Conservation (phyloP, 441 rosid species). For the Erodium moschatum region DNA sequence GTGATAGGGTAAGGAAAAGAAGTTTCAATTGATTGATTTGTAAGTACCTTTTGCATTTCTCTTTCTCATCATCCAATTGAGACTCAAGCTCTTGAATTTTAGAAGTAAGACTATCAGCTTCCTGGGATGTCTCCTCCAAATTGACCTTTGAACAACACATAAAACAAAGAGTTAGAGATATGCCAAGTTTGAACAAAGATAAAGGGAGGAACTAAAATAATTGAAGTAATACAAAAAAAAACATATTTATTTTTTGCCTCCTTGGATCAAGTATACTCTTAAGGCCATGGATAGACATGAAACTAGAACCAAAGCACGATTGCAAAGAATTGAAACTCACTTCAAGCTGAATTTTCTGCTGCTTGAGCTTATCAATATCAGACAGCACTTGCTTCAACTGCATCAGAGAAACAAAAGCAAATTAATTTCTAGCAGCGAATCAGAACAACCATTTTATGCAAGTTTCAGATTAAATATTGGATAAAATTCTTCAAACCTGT, state of each 20-base stretch:
- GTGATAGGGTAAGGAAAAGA: background rate
- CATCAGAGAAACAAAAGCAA: conserved; percentile 13
- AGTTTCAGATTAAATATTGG: background rate
- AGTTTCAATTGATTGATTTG: conserved; percentile 1
- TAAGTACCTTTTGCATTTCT: conserved; percentile 58
- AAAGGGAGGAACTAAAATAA: background rate
- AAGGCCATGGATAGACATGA: background rate
- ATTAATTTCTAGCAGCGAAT: background rate
- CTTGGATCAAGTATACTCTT: background rate
- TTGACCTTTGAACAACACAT: conserved; percentile 32
- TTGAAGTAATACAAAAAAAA: background rate
- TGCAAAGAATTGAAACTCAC: conserved; percentile 33
- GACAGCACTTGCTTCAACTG: conserved; percentile 59
- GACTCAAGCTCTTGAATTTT: conserved; percentile 60
- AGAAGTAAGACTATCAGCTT: conserved; percentile 56
- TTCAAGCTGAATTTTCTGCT: conserved; percentile 44
- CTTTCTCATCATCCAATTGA: conserved; percentile 63
- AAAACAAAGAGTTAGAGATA: conserved; percentile 16
- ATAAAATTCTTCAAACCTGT: conserved; percentile 46
- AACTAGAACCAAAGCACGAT: conserved; percentile 4
- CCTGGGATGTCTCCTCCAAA: conserved; percentile 56
- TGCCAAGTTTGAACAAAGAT: background rate
- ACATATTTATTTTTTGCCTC: background rate
- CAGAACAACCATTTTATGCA: background rate
- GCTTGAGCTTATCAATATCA: conserved; percentile 44